These are phyloP conservation scores for Sonneratia alba DNA, from an alignment of 345 rosid genomes.

Conservation along the genomic window DNA sequence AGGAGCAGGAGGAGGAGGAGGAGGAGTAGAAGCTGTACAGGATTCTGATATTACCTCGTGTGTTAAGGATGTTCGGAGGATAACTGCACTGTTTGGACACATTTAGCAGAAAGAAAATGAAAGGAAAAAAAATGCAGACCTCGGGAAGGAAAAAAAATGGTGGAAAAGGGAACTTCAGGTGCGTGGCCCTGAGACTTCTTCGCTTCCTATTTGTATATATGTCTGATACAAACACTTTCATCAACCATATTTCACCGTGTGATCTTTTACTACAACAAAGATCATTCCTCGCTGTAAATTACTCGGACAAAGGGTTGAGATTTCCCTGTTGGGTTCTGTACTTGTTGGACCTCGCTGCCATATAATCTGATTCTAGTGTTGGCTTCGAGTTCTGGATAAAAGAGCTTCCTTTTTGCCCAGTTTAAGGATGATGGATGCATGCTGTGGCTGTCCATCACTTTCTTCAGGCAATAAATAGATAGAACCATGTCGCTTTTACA, in stretches of 20 bases:
- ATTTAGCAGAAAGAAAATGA: slow-evolving; percentile 10
- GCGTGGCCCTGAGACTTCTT: background rate
- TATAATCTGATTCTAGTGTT: too few species aligned
- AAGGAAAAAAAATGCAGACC: background rate
- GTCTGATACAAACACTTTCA: slow-evolving; percentile 8
- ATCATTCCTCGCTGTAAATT: background rate
- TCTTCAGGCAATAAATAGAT: slow-evolving; percentile 10
- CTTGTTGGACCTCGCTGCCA: background rate
- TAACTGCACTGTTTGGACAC: slow-evolving; percentile 13
- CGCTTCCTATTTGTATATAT: slow-evolving; percentile 5
- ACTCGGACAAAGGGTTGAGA: background rate
- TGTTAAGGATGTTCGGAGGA: slow-evolving; percentile 10
- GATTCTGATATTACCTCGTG: background rate
- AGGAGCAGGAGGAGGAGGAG: too few species aligned
- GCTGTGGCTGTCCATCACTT: slow-evolving; percentile 21
- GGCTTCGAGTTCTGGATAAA: too few species aligned
- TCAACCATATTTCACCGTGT: background rate
- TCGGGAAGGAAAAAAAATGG: background rate
- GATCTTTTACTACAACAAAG: background rate
- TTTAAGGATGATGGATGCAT: slow-evolving; percentile 3
- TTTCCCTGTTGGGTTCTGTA: background rate
- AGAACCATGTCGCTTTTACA: background rate
- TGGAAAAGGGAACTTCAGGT: background rate
- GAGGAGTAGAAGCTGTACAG: background rate
- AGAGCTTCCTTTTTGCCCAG: background rate